Conservation (phyloP, 441 rosid genomes). For the Syzygium malaccense region DNA sequence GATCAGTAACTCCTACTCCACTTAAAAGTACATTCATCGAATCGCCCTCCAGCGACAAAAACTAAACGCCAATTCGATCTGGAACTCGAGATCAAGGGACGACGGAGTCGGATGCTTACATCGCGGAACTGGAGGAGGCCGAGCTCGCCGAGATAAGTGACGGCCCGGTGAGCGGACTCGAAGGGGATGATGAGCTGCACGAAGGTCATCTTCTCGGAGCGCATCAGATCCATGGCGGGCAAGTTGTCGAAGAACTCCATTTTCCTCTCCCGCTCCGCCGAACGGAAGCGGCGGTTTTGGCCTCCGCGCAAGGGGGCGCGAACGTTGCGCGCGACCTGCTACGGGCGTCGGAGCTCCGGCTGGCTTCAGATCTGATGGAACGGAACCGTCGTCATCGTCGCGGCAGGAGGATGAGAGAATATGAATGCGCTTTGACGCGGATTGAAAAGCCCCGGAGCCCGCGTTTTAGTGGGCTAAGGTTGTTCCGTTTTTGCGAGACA, state of each 20-base stretch:
- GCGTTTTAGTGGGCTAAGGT: background rate
- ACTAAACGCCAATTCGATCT: background rate
- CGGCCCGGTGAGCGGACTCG: conserved; percentile 87
- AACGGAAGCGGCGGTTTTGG: background rate
- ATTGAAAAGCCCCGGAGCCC: background rate
- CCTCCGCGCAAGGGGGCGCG: background rate
- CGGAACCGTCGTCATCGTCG: background rate
- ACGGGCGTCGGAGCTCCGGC: background rate
- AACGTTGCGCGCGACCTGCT: background rate
- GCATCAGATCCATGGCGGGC: conserved; percentile 97
- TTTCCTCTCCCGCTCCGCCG: conserved; percentile 1
- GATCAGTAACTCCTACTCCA: background rate
- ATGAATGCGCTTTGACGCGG: background rate
- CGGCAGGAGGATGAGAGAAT: background rate
- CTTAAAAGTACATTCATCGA: background rate
- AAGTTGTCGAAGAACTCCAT: conserved; percentile 66
- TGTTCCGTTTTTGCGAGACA: background rate
- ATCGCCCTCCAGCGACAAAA: background rate
- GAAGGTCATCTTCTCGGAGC: conserved; percentile 91
- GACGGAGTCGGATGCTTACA: conserved; percentile 39
- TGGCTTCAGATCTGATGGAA: background rate
- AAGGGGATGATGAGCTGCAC: conserved; percentile 95
- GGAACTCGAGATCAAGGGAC: background rate
- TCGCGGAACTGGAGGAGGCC: conserved; percentile 95
- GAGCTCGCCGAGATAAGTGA: conserved; percentile 90